Percentiles rank a stretch among this genome's conserved stretches.
These are phyloP conservation scores for Oryza brachyantha DNA, from an alignment of 176 grass and related monocot species.

Conservation along the genomic window DNA sequence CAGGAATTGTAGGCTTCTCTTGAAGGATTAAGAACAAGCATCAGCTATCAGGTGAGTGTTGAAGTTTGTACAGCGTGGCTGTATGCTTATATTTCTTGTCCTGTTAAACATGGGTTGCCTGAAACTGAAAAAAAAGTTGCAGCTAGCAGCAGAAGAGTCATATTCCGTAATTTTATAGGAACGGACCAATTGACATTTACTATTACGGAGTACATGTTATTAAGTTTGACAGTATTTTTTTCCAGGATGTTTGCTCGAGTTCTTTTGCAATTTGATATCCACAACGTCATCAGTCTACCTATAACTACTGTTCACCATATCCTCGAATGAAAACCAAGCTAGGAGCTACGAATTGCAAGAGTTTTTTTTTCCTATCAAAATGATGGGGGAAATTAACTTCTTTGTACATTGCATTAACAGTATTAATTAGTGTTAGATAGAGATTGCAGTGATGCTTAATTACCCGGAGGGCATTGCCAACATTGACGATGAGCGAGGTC, in stretches of 20 bases:
- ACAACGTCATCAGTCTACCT: no score
- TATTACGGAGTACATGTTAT: background rate
- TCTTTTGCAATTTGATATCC: background rate
- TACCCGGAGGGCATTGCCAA: conserved; percentile 67
- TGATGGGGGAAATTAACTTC: background rate
- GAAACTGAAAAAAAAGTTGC: background rate
- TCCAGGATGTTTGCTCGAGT: background rate
- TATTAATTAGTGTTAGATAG: no score
- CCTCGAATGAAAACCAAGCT: no score
- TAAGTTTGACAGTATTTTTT: background rate
- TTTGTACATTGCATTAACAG: no score
- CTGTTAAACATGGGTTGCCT: background rate
- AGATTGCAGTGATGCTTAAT: background rate
- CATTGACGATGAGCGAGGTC: conserved; percentile 63
- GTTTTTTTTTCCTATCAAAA: background rate
- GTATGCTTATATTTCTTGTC: background rate
- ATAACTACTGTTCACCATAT: background rate
- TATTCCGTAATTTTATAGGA: background rate
- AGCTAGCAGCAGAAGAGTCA: background rate
- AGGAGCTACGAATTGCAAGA: no score
- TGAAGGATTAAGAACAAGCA: background rate
- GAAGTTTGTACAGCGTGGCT: background rate
- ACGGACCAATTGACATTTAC: background rate
- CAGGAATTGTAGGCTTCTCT: background rate
- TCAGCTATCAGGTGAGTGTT: background rate